Evolutionary conservation across 257 asterid species (phyloP).

Genomic region (Plantago major): DNA sequence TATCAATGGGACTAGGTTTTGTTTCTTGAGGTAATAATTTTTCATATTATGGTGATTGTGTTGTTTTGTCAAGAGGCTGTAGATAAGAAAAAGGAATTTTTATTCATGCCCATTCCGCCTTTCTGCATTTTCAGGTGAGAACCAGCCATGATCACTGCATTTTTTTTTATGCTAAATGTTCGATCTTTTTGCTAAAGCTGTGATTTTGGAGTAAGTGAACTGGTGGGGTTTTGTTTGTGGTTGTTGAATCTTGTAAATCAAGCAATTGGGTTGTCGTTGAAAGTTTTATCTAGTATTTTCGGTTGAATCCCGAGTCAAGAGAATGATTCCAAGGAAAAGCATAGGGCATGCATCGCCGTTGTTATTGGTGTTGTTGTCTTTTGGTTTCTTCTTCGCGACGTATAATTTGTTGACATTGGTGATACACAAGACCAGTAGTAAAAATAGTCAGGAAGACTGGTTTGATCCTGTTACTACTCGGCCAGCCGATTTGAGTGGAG

Average conservation of each 20-base stretch:
- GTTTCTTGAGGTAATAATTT: no score
- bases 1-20: no score
- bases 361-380: constrained; percentile 56
- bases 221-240: constrained; percentile 16
- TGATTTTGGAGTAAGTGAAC: constrained; percentile 18
- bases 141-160: constrained; percentile 20
- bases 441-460: constrained; percentile 32
- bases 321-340: constrained; percentile 55
- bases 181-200: constrained; percentile 20
- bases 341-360: constrained; percentile 67
- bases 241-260: constrained; percentile 14
- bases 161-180: no score
- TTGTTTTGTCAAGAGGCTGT: no score
- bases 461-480: constrained; percentile 44
- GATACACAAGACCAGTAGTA: constrained; percentile 40
- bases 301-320: constrained; percentile 12
- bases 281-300: constrained; percentile 6
- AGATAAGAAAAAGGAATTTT: no score
- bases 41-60: no score
- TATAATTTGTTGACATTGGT: constrained; percentile 71
- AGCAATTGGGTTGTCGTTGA: constrained; percentile 19
- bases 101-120: neutral
- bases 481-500: constrained; percentile 36
- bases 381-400: constrained; percentile 77
- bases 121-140: constrained; percentile 22